phyloP scores from a whole-genome alignment of 1,139 yeast species.

The Diutina neorugosa region DNA sequence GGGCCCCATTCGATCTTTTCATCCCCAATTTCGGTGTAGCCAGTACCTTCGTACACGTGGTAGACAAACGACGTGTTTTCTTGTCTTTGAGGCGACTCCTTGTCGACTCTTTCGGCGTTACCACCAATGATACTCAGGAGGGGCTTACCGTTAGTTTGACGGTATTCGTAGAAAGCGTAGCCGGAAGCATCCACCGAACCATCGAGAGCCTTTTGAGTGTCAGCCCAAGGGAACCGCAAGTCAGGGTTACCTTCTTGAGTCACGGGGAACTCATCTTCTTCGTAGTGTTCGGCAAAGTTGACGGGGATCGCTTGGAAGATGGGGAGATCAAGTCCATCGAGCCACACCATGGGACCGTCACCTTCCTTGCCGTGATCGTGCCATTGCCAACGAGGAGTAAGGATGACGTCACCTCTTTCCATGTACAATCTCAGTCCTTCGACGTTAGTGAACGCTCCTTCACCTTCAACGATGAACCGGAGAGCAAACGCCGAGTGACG shows the following conservation, averaged over 20 bases:
- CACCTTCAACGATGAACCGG: constrained; percentile 13
- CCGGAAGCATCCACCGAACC: constrained; percentile 5
- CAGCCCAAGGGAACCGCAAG: constrained; percentile 11
- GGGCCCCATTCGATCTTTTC: constrained; percentile 10
- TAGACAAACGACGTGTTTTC: constrained; percentile 12
- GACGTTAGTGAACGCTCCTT: constrained; percentile 13
- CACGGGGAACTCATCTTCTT: constrained; percentile 11
- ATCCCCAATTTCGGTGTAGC: constrained; percentile 9
- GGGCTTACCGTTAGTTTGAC: constrained; percentile 1
- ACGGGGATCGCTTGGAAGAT: constrained; percentile 14
- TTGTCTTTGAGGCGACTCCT: constrained; percentile 9
- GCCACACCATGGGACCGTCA: constrained; percentile 14
- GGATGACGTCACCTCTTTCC: constrained; percentile 13
- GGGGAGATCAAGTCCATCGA: constrained; percentile 14
- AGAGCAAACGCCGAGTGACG: constrained; percentile 13
- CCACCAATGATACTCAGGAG: constrained; percentile 12
- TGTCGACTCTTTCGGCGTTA: constrained; percentile 11
- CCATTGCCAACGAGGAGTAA: constrained; percentile 16
- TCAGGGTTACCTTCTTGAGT: constrained; percentile 8
- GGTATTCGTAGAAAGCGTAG: constrained; percentile 9
- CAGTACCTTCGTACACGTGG: constrained; percentile 11
- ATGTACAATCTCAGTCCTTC: constrained; percentile 12
- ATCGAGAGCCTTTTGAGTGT: constrained; percentile 10
- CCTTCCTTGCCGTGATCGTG: constrained; percentile 16
- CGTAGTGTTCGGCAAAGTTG: constrained; percentile 13